A percentile compares a stretch with the other conserved stretches of the same genome.
Conservation (phyloP, 176 grass and related monocot genomes). For the Eleusine indica region DNA sequence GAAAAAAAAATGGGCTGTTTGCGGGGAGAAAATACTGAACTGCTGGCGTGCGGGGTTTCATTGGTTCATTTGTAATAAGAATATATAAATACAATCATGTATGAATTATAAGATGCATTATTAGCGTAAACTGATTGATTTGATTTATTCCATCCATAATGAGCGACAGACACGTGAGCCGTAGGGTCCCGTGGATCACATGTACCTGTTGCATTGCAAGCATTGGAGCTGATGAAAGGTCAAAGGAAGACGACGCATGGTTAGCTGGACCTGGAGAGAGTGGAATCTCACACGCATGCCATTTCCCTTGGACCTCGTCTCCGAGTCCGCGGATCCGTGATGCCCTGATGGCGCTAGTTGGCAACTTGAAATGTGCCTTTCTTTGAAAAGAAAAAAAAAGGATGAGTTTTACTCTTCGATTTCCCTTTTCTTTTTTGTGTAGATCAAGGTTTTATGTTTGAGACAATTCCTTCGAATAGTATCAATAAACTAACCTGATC, state of each 20-base stretch:
- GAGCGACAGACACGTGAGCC: constrained; percentile 26
- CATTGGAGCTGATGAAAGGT: constrained; percentile 33
- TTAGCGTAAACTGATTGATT: not conserved
- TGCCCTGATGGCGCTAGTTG: not conserved
- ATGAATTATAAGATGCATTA: constrained; percentile 4
- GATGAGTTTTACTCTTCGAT: too few relatives aligned
- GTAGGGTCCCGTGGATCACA: constrained; percentile 28
- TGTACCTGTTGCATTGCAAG: constrained; percentile 14
- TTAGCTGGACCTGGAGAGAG: not conserved
- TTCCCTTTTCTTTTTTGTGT: too few relatives aligned
- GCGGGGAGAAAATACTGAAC: not conserved
- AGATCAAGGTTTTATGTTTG: too few relatives aligned
- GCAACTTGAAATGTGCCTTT: too few relatives aligned
- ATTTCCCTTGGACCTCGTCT: not conserved
- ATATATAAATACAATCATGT: not conserved
- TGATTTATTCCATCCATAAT: not conserved
- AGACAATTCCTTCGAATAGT: too few relatives aligned
- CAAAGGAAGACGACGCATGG: constrained; percentile 38
- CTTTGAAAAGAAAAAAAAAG: too few relatives aligned
- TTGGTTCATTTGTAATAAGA: not conserved
- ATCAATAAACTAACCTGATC: too few relatives aligned
- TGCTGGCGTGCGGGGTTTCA: constrained; percentile 16
- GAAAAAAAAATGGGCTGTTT: constrained; percentile 9
- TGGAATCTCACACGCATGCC: constrained; percentile 10
- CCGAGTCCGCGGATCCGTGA: not conserved